phyloP scores from a whole-genome alignment of 306 rosid species.

The Ochetophila trinervis region DNA sequence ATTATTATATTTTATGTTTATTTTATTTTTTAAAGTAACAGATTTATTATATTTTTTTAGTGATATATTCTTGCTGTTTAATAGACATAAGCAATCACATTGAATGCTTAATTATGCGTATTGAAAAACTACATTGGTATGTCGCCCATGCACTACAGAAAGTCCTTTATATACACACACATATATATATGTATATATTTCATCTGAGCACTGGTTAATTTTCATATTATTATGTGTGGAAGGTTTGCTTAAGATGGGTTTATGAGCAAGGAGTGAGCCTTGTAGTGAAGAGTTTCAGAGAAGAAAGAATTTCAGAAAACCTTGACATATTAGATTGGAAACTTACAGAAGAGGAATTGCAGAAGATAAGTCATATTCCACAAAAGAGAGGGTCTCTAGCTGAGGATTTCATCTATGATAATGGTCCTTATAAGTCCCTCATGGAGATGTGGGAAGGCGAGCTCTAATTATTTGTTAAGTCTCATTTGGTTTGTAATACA shows the following conservation, averaged over 20 bases:
- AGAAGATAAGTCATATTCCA: slow-evolving; percentile 21
- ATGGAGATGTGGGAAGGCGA: slow-evolving; percentile 15
- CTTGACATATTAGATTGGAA: slow-evolving; percentile 17
- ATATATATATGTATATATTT: too few relatives aligned
- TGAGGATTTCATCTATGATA: neutral
- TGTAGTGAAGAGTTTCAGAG: slow-evolving; percentile 20
- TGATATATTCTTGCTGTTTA: too few relatives aligned
- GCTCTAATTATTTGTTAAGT: neutral
- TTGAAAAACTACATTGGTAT: too few relatives aligned
- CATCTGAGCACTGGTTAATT: too few relatives aligned
- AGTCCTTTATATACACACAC: too few relatives aligned
- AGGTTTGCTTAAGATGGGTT: slow-evolving; percentile 30
- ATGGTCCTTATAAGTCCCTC: slow-evolving; percentile 5
- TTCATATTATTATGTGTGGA: too few relatives aligned
- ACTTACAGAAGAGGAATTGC: neutral
- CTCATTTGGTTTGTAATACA: neutral
- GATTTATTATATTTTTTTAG: too few relatives aligned
- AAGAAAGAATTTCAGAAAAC: slow-evolving; percentile 19
- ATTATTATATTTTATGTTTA: too few relatives aligned
- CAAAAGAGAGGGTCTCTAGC: slow-evolving; percentile 2
- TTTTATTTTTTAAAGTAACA: too few relatives aligned
- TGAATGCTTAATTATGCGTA: too few relatives aligned
- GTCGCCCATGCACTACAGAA: too few relatives aligned
- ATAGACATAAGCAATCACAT: too few relatives aligned
- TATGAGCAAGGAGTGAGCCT: slow-evolving; percentile 29